Percentiles rank a stretch among this genome's conserved stretches.
Conservation (phyloP, 2,329 filamentous ascomycete genomes). For the Penicillium corylophilum region DNA sequence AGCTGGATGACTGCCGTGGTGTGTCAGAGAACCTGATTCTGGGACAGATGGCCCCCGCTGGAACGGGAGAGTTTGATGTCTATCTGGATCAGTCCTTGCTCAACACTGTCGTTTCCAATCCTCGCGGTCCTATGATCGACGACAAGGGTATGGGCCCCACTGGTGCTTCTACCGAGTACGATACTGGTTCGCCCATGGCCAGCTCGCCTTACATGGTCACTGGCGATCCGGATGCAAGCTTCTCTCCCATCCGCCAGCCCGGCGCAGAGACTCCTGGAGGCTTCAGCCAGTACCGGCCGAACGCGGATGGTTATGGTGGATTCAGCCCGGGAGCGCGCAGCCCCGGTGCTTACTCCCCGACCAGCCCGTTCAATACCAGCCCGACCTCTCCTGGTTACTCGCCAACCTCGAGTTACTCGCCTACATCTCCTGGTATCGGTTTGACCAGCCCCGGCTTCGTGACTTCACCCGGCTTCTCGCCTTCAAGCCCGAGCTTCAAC, state of each 20-base stretch:
- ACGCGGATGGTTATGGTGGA: slow-evolving; percentile 58
- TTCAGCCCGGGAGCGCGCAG: slow-evolving; percentile 69
- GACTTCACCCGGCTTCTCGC: slow-evolving; percentile 55
- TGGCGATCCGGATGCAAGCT: slow-evolving; percentile 59
- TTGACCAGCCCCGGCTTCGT: slow-evolving; percentile 58
- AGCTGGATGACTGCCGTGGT: slow-evolving; percentile 95
- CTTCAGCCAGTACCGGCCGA: slow-evolving; percentile 65
- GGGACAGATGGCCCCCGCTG: slow-evolving; percentile 93
- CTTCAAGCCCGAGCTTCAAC: slow-evolving; percentile 54
- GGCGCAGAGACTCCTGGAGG: slow-evolving; percentile 60
- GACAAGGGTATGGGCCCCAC: slow-evolving; percentile 71
- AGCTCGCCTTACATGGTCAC: slow-evolving; percentile 64
- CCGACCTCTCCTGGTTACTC: slow-evolving; percentile 68
- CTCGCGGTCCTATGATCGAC: slow-evolving; percentile 66
- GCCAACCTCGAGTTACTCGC: slow-evolving; percentile 66
- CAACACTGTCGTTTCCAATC: slow-evolving; percentile 88
- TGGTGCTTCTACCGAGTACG: slow-evolving; percentile 92
- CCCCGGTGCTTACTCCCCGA: slow-evolving; percentile 61
- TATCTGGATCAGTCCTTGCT: slow-evolving; percentile 93
- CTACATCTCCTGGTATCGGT: slow-evolving; percentile 68
- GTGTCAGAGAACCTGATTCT: slow-evolving; percentile 99
- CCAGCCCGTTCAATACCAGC: slow-evolving; percentile 72
- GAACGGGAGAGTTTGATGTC: slow-evolving; percentile 93
- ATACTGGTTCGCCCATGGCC: slow-evolving; percentile 64
- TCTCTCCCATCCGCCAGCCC: slow-evolving; percentile 73